Percentiles rank a stretch among this genome's conserved stretches.
phyloP scores from a whole-genome alignment of 75 land plant species.

The Isoetes taiwanensis region DNA sequence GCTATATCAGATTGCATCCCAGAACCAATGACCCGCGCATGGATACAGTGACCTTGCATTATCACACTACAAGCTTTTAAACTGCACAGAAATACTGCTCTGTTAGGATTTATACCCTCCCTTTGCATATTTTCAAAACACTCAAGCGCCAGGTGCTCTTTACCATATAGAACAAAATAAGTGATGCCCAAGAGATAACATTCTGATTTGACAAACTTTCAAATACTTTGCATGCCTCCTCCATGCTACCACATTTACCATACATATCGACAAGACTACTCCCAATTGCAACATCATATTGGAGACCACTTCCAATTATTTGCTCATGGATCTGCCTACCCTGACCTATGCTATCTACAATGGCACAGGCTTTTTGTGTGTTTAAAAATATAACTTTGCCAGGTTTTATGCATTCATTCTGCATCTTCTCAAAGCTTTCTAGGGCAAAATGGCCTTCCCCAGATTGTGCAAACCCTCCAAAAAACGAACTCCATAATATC shows the following conservation, averaged over 20 bases:
- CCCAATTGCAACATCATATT: constrained; percentile 26
- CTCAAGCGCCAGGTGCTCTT: constrained; percentile 25
- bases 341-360: constrained; percentile 24
- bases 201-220: constrained; percentile 21
- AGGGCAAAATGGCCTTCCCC: no score
- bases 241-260: constrained; percentile 39
- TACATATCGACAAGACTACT: constrained; percentile 38
- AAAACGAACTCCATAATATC: no score
- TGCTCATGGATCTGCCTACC: constrained; percentile 36
- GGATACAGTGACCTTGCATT: constrained; percentile 29
- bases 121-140: constrained; percentile 18
- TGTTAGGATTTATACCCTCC: background rate
- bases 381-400: constrained; percentile 3
- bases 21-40: constrained; percentile 25
- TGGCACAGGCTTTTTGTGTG: constrained; percentile 24
- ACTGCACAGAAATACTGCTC: constrained; percentile 4
- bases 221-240: constrained; percentile 31
- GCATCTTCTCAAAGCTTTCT: constrained; percentile 17
- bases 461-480: no score
- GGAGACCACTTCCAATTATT: constrained; percentile 27
- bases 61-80: constrained; percentile 28
- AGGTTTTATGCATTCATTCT: background rate
- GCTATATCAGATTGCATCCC: constrained; percentile 33
- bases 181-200: constrained; percentile 50
- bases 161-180: constrained; percentile 61